Conservation (phyloP, 2,329 filamentous ascomycete species). For the Verticillium dahliae region DNA sequence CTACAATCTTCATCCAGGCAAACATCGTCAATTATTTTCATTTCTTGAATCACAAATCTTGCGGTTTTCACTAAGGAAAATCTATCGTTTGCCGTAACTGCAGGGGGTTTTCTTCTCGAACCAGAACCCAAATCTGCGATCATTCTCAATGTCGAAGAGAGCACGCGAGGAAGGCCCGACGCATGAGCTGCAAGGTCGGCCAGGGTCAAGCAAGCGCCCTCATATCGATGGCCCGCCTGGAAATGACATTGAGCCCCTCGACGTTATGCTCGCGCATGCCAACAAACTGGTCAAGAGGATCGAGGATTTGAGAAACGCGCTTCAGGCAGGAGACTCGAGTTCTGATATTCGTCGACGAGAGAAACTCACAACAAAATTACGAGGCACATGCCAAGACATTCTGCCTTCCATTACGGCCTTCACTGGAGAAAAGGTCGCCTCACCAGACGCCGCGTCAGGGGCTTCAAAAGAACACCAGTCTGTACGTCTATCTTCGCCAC, state of each 20-base stretch:
- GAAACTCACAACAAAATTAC: neutral
- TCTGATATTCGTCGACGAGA: neutral
- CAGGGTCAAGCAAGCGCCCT: conserved; percentile 6
- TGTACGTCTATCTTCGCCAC: neutral
- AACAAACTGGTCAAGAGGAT: conserved; percentile 29
- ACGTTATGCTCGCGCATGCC: conserved; percentile 23
- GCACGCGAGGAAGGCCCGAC: neutral
- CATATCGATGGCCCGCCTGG: neutral
- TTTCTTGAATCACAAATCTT: neutral
- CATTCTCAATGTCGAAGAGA: conserved; percentile 8
- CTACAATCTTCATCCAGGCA: neutral
- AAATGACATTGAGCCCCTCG: conserved; percentile 16
- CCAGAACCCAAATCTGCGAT: neutral
- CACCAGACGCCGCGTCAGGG: neutral
- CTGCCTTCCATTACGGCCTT: neutral
- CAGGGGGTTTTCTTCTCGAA: neutral
- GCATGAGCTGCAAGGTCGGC: neutral
- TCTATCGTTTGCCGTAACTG: too few relatives aligned
- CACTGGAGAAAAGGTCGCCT: neutral
- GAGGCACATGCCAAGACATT: neutral
- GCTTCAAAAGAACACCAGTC: neutral
- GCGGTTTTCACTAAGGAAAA: neutral
- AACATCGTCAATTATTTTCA: neutral
- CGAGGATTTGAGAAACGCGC: neutral
- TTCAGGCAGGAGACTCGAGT: neutral